phyloP scores from a whole-genome alignment of 441 rosid species.

The Bocquillonia castaneifolia region DNA sequence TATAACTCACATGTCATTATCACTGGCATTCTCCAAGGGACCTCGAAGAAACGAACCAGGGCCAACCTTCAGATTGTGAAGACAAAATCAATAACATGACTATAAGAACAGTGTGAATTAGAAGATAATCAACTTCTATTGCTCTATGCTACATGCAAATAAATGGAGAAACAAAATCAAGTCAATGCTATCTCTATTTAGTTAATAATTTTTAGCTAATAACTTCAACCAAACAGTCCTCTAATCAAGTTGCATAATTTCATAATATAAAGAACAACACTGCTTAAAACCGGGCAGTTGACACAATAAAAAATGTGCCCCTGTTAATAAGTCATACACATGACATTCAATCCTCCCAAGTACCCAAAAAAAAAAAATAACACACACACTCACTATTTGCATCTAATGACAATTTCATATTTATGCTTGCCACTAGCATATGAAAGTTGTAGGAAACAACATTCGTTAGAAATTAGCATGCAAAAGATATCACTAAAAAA shows the following conservation, averaged over 20 bases:
- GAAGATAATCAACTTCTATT: constrained; percentile 5
- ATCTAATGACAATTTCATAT: neutral
- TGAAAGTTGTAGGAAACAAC: neutral
- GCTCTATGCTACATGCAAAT: neutral
- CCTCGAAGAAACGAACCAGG: constrained; percentile 70
- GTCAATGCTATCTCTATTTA: neutral
- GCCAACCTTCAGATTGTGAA: constrained; percentile 60
- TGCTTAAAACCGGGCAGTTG: neutral
- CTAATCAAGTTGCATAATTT: constrained; percentile 6
- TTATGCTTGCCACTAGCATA: neutral
- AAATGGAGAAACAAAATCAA: neutral
- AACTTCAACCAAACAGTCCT: neutral
- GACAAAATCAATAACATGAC: constrained; percentile 17
- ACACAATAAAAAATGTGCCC: neutral
- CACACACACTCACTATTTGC: neutral
- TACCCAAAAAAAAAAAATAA: neutral
- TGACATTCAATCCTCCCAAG: neutral
- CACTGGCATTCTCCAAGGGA: constrained; percentile 71
- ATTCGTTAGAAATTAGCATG: neutral
- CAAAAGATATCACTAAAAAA: neutral
- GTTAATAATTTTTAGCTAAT: neutral
- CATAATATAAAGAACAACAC: constrained; percentile 6
- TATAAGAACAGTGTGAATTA: neutral
- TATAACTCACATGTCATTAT: constrained; percentile 67
- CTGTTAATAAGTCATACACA: no score